Conservation (phyloP, 495 filamentous ascomycete species). For the Neurospora sp. region DNA sequence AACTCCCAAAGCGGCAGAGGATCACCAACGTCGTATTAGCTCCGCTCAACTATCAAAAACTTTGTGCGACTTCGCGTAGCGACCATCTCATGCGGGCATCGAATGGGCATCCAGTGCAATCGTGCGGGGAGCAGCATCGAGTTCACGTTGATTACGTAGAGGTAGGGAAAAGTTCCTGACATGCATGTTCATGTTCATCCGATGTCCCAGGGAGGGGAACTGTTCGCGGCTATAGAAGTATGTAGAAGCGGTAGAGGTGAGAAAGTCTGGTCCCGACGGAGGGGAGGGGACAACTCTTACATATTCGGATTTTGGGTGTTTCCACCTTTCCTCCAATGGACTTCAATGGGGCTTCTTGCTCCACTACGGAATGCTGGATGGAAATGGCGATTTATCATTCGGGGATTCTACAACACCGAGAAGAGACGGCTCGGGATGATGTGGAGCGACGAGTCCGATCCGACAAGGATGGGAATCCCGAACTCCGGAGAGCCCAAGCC, state of each 20-base stretch:
- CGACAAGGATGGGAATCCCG: background rate
- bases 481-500: background rate
- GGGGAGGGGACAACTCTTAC: background rate
- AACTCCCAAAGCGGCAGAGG: background rate
- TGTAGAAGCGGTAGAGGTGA: no score
- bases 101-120: background rate
- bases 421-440: background rate
- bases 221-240: no score
- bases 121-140: background rate
- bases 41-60: background rate
- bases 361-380: background rate
- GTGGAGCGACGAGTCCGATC: background rate
- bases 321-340: background rate
- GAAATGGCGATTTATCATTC: background rate
- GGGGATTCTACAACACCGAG: background rate
- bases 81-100: no score
- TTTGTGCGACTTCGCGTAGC: no score
- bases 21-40: background rate
- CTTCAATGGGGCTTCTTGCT: background rate
- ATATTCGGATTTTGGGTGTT: background rate
- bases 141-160: background rate
- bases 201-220: no score
- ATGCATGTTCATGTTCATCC: no score
- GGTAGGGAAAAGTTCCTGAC: background rate
- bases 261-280: background rate